Evolutionary conservation across 257 asterid genomes (phyloP).

Genomic region (Capsicum chinense): DNA sequence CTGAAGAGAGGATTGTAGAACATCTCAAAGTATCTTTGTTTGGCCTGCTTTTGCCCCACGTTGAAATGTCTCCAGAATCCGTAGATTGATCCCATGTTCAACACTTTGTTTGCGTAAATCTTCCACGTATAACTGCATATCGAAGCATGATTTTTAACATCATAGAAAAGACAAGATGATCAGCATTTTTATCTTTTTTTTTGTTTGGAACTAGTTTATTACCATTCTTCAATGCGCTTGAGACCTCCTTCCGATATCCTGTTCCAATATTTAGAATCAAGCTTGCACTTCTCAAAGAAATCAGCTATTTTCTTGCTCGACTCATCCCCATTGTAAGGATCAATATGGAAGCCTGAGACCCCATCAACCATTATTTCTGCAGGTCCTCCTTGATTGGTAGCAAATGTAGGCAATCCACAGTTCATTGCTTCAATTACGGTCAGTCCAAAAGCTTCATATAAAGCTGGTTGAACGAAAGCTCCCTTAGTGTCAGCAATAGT

Average conservation of each 20-base stretch:
- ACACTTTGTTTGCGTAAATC: conserved; percentile 76
- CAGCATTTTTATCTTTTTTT: neutral
- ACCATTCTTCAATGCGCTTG: conserved; percentile 77
- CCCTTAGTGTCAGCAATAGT: conserved; percentile 83
- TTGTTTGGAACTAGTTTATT: conserved; percentile 6
- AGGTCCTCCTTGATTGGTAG: conserved; percentile 92
- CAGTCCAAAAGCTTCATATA: conserved; percentile 88
- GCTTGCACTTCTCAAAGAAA: conserved; percentile 72
- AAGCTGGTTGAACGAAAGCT: conserved; percentile 86
- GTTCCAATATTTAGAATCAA: conserved; percentile 63
- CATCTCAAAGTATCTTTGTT: conserved; percentile 67
- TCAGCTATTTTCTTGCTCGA: conserved; percentile 68
- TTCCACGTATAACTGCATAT: conserved; percentile 83
- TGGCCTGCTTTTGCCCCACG: conserved; percentile 63
- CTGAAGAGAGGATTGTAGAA: conserved; percentile 75
- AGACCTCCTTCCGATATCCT: conserved; percentile 65
- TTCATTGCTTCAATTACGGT: conserved; percentile 92
- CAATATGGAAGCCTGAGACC: conserved; percentile 78
- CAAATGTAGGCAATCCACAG: conserved; percentile 86
- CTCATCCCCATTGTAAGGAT: conserved; percentile 70
- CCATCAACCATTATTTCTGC: conserved; percentile 87
- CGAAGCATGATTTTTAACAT: neutral
- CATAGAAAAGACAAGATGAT: neutral
- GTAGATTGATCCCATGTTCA: conserved; percentile 74
- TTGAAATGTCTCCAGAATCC: conserved; percentile 77